phyloP scores from a whole-genome alignment of 106 monocot genomes.

The Platanthera guangdongensis region DNA sequence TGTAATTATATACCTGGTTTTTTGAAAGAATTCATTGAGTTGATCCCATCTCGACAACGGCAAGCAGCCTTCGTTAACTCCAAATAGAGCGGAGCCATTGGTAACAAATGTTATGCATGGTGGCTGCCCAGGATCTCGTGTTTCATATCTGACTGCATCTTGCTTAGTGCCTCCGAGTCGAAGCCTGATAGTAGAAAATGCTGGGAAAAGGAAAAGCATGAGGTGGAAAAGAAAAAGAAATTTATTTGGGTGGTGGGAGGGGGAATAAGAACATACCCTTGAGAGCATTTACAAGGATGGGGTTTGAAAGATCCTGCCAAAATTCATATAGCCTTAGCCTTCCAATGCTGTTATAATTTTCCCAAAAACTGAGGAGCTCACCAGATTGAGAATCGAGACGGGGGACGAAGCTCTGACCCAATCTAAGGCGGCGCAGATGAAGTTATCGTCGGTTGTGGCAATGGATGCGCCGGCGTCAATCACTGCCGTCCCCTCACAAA shows the following conservation, averaged over 20 bases:
- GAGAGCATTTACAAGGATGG: conserved; percentile 73
- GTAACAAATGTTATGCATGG: conserved; percentile 38
- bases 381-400: conserved; percentile 48
- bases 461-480: conserved; percentile 8
- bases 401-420: conserved; percentile 46
- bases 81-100: conserved; percentile 55
- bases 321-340: background rate
- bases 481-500: background rate
- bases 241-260: background rate
- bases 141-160: conserved; percentile 60
- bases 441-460: conserved; percentile 22
- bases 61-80: conserved; percentile 69
- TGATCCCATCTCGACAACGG: conserved; percentile 76
- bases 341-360: background rate
- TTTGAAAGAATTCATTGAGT: conserved; percentile 65
- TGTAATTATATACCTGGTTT: conserved; percentile 31
- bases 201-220: conserved; percentile 24
- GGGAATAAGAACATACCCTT: conserved; percentile 39
- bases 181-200: conserved; percentile 9
- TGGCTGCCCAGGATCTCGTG: conserved; percentile 1
- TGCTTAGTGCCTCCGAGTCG: conserved; percentile 73
- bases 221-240: background rate
- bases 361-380: background rate
- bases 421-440: conserved; percentile 17
- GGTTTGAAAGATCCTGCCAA: conserved; percentile 76